A percentile compares a stretch with the other conserved stretches of the same genome.
Conservation (phyloP, 108 stramenopile species). For the Pseudonitzschia delicatissima region DNA sequence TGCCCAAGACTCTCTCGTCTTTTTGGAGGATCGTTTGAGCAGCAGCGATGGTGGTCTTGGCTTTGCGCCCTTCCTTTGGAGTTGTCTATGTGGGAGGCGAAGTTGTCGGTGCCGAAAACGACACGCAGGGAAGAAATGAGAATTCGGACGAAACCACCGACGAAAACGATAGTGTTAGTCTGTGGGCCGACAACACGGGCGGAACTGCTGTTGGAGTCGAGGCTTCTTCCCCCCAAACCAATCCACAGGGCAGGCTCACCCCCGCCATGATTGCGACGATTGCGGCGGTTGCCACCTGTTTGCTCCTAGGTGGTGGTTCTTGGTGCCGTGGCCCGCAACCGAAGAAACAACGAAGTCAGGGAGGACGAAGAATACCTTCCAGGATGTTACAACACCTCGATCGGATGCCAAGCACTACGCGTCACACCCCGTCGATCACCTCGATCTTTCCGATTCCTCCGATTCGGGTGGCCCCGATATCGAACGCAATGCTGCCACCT, state of each 20-base stretch:
- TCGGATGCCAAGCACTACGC: background rate
- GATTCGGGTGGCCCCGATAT: constrained; percentile 3
- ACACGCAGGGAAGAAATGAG: background rate
- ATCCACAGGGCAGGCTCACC: background rate
- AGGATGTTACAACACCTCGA: background rate
- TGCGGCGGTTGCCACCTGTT: background rate
- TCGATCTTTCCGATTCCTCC: constrained; percentile 2
- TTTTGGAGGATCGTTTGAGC: background rate
- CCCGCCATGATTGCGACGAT: constrained; percentile 10
- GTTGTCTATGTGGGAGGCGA: background rate
- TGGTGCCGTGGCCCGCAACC: background rate
- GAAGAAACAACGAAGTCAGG: background rate
- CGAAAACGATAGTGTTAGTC: constrained; percentile 5
- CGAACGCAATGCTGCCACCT: constrained; percentile 4
- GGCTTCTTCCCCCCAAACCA: background rate
- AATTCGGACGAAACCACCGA: background rate
- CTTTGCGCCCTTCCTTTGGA: background rate
- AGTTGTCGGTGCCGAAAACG: background rate
- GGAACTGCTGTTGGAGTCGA: background rate
- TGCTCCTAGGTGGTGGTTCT: background rate
- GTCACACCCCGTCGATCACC: background rate
- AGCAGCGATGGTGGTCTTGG: background rate
- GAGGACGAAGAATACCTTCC: constrained; percentile 12
- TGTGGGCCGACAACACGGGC: background rate
- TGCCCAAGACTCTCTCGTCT: background rate